Evolutionary conservation across 139 green algal genomes (phyloP).

Genomic region (Chara braunii): DNA sequence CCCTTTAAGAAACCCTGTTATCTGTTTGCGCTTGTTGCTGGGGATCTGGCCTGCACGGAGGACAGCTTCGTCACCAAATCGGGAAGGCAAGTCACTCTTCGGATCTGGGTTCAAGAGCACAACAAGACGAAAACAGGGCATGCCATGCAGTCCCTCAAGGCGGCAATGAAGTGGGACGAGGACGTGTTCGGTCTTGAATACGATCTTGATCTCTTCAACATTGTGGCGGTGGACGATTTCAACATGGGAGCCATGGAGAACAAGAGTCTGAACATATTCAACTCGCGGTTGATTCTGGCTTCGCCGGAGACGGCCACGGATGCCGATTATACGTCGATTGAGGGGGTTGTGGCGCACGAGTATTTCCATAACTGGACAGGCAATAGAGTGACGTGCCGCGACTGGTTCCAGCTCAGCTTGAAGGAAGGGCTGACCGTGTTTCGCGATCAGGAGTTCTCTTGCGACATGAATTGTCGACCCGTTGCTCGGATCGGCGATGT

Average conservation of each 20-base stretch:
- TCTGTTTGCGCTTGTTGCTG: slow-evolving; percentile 96
- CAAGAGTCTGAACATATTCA: slow-evolving; percentile 88
- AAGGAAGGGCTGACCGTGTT: slow-evolving; percentile 91
- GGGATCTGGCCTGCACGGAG: slow-evolving; percentile 67
- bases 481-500: slow-evolving; percentile 92
- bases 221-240: slow-evolving; percentile 56
- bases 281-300: slow-evolving; percentile 75
- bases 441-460: slow-evolving; percentile 75
- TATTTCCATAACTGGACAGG: slow-evolving; percentile 39
- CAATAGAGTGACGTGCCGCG: slow-evolving; percentile 65
- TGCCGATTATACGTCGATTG: slow-evolving; percentile 81
- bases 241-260: slow-evolving; percentile 96
- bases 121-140: slow-evolving; percentile 65
- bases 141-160: slow-evolving; percentile 86
- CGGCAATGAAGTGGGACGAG: slow-evolving; percentile 88
- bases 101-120: slow-evolving; percentile 71
- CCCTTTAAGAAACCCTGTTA: slow-evolving; percentile 95
- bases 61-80: slow-evolving; percentile 71
- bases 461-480: slow-evolving; percentile 84
- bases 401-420: slow-evolving; percentile 97
- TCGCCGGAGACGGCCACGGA: slow-evolving; percentile 86
- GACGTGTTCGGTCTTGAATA: slow-evolving; percentile 88
- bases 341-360: slow-evolving; percentile 82
- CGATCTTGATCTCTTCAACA: slow-evolving; percentile 97
- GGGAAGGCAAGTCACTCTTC: slow-evolving; percentile 70